Evolutionary conservation across 176 grass and related monocot species (phyloP).

Genomic region (Eremochloa ophiuroides): DNA sequence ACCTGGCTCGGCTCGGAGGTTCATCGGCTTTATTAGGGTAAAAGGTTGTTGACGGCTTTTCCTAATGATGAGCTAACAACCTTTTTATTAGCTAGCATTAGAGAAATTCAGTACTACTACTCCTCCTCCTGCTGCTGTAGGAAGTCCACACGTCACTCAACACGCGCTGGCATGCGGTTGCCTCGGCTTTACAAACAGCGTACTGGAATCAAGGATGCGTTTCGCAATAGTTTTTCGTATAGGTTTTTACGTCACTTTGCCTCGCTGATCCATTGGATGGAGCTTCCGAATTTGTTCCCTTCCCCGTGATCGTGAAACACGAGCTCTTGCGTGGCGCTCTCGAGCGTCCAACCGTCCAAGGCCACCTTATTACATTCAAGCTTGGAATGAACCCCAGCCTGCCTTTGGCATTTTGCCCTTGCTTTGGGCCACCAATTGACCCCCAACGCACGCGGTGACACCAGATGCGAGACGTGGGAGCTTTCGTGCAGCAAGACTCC

Average conservation of each 20-base stretch:
- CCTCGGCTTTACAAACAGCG: neutral
- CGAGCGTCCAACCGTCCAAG: neutral
- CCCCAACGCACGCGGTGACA: neutral
- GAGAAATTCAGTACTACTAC: neutral
- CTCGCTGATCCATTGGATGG: neutral
- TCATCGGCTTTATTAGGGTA: neutral
- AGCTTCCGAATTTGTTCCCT: neutral
- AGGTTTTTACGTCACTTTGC: neutral
- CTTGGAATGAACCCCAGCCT: neutral
- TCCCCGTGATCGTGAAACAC: conserved; percentile 26
- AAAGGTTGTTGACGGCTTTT: neutral
- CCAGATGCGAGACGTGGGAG: neutral
- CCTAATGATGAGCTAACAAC: neutral
- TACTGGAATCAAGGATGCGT: neutral
- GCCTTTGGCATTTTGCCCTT: neutral
- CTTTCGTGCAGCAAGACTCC: conserved; percentile 1
- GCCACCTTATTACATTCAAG: neutral
- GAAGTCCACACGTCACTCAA: neutral
- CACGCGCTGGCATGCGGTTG: neutral
- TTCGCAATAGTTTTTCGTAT: neutral
- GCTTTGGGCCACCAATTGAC: neutral
- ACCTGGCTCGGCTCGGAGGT: neutral
- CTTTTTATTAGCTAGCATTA: neutral
- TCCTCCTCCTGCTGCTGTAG: neutral
- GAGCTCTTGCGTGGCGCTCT: neutral